These are phyloP conservation scores for Persicaria tinctoria DNA, from an alignment of 148 eudicot species.

Conservation along the genomic window DNA sequence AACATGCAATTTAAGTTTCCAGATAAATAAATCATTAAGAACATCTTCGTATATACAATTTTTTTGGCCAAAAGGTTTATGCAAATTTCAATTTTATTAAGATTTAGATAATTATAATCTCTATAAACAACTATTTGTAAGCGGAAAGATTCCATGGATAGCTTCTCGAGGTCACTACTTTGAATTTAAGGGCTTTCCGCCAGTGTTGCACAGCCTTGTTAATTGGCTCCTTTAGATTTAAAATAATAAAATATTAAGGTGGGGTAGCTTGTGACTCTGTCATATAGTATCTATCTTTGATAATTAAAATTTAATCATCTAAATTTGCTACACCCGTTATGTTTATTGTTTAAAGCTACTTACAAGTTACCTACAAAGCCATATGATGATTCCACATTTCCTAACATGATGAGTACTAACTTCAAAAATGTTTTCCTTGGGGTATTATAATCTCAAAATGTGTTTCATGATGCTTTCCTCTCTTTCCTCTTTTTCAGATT, in stretches of 20 bases:
- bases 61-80: not conserved
- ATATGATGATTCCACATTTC: not conserved
- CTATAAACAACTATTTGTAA: not conserved
- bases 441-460: not conserved
- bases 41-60: not conserved
- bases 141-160: slow-evolving; percentile 3
- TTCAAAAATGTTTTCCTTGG: not conserved
- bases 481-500: not conserved
- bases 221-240: not conserved
- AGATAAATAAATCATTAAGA: not conserved
- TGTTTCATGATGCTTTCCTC: not conserved
- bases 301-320: not conserved
- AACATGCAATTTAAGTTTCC: not conserved
- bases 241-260: not conserved
- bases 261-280: not conserved
- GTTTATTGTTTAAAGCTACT: not conserved
- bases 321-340: not conserved
- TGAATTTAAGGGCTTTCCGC: not conserved
- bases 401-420: not conserved
- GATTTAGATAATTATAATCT: not conserved
- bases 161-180: slow-evolving; percentile 4
- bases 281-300: not conserved
- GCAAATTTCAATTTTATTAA: no score
- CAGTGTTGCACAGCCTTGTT: not conserved
- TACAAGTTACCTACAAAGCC: not conserved